Base-by-base conservation (phyloP, 257 asterid species). In the Scutellaria barbata region DNA sequence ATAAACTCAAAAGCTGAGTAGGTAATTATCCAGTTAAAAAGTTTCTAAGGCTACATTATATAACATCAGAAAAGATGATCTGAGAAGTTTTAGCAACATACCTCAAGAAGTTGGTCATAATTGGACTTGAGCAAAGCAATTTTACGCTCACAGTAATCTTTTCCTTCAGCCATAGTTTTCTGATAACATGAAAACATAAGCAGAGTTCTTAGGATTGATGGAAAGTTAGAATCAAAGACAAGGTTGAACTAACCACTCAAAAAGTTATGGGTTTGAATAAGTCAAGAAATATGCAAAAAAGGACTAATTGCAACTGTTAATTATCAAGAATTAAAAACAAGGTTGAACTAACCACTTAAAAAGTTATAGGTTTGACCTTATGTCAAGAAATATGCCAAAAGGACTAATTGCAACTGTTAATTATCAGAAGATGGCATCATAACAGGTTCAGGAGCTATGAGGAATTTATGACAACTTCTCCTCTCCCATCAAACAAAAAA, bases 101-200 rank as follows among this genome's bases (percentile, higher is more conserved):
- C 98, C 97, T 94, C 98, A 35, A 92, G 85, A 73, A 94, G 96
- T 69, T 91, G 99, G 54, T 92, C 98, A 48, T 94, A 89, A 67
- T 94, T 94, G 75, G 98, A 94, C 89, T 92, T 89, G 10, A 94
- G 95, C 89, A 94, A 70, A 54, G 80, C 81, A 68, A 92, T 88
- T 82, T 94, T 94, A 11, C 96, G 90, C 80, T 89, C 98, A 37
- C 96, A 94, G 72, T 89, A 94, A 78, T 94, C 96, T 80, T 89
- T 92, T 48, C 98, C 98, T 87, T 94, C 93, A 0, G 22, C 84
- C 99, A 89, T 92, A 9, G 93, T 89, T 92, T 94, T 89, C 99
- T 92, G 88, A 11, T 74, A 35, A 64, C 14, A n/a, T 11, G 14
- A 53, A 53, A 63, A 52, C 47, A 73, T 50, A 37, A 48, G 17